A percentile compares a stretch with the other conserved stretches of the same genome.
These are phyloP conservation scores for Cutaneotrichosporon spelunceum DNA, from an alignment of 1,284 basidiomycete species.

Conservation along the genomic window DNA sequence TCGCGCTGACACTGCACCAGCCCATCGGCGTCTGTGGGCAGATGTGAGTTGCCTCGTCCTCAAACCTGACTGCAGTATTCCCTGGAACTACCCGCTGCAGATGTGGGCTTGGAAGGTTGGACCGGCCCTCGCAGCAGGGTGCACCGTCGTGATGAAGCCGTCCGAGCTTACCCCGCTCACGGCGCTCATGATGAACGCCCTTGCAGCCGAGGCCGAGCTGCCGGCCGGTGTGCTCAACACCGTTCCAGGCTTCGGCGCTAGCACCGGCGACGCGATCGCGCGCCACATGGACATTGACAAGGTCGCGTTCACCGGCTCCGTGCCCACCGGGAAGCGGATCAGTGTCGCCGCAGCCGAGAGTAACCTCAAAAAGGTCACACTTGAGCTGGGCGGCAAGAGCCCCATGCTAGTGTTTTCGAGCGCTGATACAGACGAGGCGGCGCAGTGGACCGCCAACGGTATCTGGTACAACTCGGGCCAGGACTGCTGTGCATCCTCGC, in stretches of 20 bases:
- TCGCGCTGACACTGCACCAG: conserved; percentile 84
- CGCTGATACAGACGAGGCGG: conserved; percentile 69
- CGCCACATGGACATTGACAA: conserved; percentile 77
- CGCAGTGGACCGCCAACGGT: conserved; percentile 51
- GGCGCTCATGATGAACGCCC: conserved; percentile 61
- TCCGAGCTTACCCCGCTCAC: conserved; percentile 88
- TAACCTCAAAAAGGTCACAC: conserved; percentile 70
- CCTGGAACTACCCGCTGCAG: conserved; percentile 87
- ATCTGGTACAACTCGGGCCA: conserved; percentile 44
- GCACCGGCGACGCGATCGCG: conserved; percentile 80
- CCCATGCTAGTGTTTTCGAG: conserved; percentile 54
- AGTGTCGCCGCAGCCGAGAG: conserved; percentile 76
- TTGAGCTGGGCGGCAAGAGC: conserved; percentile 58
- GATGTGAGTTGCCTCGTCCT: conserved; percentile 52
- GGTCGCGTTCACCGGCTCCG: conserved; percentile 59
- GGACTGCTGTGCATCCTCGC: conserved; percentile 60
- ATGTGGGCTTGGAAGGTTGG: conserved; percentile 94
- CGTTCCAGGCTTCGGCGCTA: conserved; percentile 71
- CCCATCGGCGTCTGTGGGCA: conserved; percentile 91
- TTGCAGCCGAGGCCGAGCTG: conserved; percentile 59
- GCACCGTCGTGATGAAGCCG: conserved; percentile 59
- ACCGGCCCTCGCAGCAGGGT: conserved; percentile 72
- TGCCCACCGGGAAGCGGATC: conserved; percentile 77
- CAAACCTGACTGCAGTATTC: conserved; percentile 59
- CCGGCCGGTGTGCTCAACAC: conserved; percentile 92